Conservation (phyloP, 768 basidiomycete species). For the Hemileccinum rubropunctum region DNA sequence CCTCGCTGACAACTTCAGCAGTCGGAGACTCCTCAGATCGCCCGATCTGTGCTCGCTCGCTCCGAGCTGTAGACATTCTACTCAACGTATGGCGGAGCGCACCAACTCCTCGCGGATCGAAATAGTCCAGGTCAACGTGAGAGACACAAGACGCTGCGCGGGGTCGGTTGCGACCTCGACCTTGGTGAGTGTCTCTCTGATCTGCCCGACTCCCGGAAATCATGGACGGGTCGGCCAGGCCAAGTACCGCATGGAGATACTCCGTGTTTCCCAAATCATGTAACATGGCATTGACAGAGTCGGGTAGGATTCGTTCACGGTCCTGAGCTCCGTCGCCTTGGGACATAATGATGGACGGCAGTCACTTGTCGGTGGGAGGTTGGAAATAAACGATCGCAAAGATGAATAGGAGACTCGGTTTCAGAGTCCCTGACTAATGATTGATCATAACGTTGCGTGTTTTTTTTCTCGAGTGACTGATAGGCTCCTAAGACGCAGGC, state of each 20-base stretch:
- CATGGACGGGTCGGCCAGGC: constrained; percentile 2
- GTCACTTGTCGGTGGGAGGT: neutral
- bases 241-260: constrained; percentile 9
- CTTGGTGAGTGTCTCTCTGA: neutral
- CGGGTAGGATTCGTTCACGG: neutral
- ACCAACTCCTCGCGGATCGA: constrained; percentile 51
- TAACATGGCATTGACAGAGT: constrained; percentile 4
- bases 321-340: neutral
- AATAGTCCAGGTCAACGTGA: constrained; percentile 45
- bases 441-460: neutral
- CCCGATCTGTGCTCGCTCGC: neutral
- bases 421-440: constrained; percentile 14
- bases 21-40: neutral
- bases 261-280: constrained; percentile 13
- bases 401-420: constrained; percentile 10
- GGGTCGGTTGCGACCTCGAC: neutral
- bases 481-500: neutral
- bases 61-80: constrained; percentile 13
- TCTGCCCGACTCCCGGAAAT: neutral
- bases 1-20: constrained; percentile 16
- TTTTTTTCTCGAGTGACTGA: neutral
- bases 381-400: neutral
- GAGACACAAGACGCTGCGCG: constrained; percentile 17
- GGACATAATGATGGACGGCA: constrained; percentile 16
- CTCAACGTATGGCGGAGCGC: constrained; percentile 18